Base-by-base conservation (phyloP, 768 basidiomycete genomes). In the Auricularia heimuer region DNA sequence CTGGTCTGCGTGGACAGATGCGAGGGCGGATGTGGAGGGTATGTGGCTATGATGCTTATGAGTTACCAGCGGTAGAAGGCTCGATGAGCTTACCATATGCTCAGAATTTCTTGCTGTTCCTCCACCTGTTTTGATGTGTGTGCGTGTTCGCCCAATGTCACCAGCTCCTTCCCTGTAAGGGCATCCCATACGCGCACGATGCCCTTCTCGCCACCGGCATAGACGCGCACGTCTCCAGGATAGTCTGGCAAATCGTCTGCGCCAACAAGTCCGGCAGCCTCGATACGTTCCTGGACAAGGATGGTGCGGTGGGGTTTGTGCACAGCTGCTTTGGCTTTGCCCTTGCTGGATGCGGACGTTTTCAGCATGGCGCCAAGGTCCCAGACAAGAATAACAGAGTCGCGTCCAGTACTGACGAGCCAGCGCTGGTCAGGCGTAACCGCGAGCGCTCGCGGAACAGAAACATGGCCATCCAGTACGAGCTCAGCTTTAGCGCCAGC, bases 361-460 rank as follows among this genome's bases (percentile, higher is more conserved):
- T 29, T 60, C 2, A 60, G 24, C 61, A 76, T 74, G 10, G 77
- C 69, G 3, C 78, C 79, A 36, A 97, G 79, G 71, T 98, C 91
- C 97, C 97, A 99, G 1, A 99, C 80, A 61, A 98, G 76, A 21
- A 93, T 89, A 1, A 98, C 94, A 7, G 92, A 88, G 75, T 99
- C 97, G 65, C 97, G 80, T 34, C 95, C 96, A 16, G 92, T 95
- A 65, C 88, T 94, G 65, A 98, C 78, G 29, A 97, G 82, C 88
- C 90, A 95, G 71, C 85, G 85, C 12, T 95, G 96, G 72, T 98
- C 94, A 6, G 74, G 72, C 3, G 90, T 89, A 29, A 94, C 84
- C 70, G 90, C 93, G 45, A 98, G 80, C 6, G 93, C 94, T 64
- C 97, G 81, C 10, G 96, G 94, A 44, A 98, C 95, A 44, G 92